A percentile compares a stretch with the other conserved stretches of the same genome.
Conservation (phyloP, 1,284 basidiomycete species). For the Cutaneotrichosporon dermatis region DNA sequence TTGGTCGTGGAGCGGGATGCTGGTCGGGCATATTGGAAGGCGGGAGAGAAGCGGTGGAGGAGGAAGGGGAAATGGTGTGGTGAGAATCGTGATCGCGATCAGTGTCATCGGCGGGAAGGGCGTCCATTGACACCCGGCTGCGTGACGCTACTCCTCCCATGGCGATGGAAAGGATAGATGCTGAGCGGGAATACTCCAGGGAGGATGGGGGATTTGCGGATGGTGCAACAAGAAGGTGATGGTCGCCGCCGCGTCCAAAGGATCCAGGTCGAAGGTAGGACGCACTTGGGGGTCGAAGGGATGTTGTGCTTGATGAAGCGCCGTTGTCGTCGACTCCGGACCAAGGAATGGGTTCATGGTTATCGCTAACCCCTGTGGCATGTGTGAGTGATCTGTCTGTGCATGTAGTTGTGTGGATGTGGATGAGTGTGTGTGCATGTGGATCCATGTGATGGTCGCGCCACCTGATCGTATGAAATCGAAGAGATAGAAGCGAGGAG, state of each 20-base stretch:
- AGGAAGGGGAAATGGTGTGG: constrained; percentile 13
- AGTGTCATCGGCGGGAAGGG: constrained; percentile 10
- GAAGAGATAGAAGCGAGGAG: too few species aligned
- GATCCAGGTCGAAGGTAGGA: background rate
- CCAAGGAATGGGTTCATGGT: too few species aligned
- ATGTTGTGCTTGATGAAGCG: background rate
- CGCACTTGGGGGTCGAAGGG: background rate
- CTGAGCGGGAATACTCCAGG: background rate
- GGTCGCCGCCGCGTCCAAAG: background rate
- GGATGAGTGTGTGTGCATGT: too few species aligned
- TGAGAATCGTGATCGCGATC: background rate
- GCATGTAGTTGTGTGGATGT: too few species aligned
- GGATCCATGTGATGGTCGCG: too few species aligned
- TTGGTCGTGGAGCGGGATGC: constrained; percentile 1
- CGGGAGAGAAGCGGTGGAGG: constrained; percentile 14
- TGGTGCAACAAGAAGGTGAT: background rate
- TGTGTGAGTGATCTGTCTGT: too few species aligned
- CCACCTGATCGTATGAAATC: too few species aligned
- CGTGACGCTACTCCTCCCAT: constrained; percentile 9
- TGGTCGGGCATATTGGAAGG: constrained; percentile 10
- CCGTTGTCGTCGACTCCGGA: too few species aligned
- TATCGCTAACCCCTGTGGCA: too few species aligned
- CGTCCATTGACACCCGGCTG: constrained; percentile 20
- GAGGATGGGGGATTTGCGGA: background rate
- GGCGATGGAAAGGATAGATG: background rate